These are phyloP conservation scores for Allium sativum DNA, from an alignment of 106 monocot species.

Conservation along the genomic window DNA sequence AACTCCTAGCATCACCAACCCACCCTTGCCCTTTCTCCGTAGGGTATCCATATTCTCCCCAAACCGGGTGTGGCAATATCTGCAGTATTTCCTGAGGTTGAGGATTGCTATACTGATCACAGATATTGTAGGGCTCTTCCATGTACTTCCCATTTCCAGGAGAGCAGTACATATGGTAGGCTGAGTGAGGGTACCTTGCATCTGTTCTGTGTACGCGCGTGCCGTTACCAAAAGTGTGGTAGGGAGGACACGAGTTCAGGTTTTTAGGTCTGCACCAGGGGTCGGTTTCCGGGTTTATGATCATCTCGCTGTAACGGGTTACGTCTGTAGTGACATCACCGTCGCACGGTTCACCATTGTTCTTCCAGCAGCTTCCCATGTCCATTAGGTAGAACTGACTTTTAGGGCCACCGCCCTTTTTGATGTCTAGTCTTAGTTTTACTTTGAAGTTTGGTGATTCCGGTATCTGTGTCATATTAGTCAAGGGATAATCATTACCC, in stretches of 20 bases:
- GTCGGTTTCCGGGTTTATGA: conserved; percentile 49
- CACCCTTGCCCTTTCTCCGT: conserved; percentile 64
- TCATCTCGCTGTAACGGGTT: conserved; percentile 87
- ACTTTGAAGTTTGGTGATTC: conserved; percentile 79
- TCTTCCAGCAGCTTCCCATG: conserved; percentile 97
- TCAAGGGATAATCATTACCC: no score
- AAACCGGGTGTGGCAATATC: conserved; percentile 67
- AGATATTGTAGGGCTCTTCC: conserved; percentile 53
- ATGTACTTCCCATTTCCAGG: conserved; percentile 52
- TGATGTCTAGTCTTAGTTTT: conserved; percentile 39
- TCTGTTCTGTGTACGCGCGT: conserved; percentile 41
- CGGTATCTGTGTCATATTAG: conserved; percentile 29
- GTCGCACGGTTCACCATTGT: conserved; percentile 61
- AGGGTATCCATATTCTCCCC: conserved; percentile 72
- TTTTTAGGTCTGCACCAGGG: conserved; percentile 38
- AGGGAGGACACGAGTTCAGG: conserved; percentile 48
- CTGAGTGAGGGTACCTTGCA: conserved; percentile 40
- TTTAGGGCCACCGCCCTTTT: conserved; percentile 44
- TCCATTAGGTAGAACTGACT: conserved; percentile 92
- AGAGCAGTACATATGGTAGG: conserved; percentile 69
- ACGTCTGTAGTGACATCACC: conserved; percentile 70
- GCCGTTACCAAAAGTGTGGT: conserved; percentile 59
- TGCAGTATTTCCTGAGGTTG: conserved; percentile 82
- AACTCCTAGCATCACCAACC: conserved; percentile 60
- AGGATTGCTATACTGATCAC: conserved; percentile 82